Base-by-base conservation (phyloP, 1,284 basidiomycete species). In the Butyriboletus appendiculatus region DNA sequence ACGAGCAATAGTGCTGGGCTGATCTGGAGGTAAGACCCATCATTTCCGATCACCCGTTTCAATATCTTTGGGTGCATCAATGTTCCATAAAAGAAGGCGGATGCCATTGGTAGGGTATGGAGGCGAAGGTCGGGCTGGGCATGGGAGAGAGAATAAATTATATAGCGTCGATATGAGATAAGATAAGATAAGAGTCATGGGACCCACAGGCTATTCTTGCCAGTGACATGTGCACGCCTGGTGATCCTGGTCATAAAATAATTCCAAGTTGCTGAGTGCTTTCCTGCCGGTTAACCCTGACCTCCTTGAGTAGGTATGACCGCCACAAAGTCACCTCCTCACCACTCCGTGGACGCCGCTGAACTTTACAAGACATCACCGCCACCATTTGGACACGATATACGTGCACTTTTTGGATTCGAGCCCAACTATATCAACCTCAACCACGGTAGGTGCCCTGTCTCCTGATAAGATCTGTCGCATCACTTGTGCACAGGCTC, bases 21-120 rank as follows among this genome's bases (percentile, higher is more conserved):
- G 48, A 85, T 78, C 39, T 76, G 64, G 6, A 92, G 74, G 55
- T 81, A 74, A 10, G 73, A 63, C 11, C 82, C 83, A 48, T 82
- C 73, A 55, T 86, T 81, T 10, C 75, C 75, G 26, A 92, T 80
- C 10, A 91, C 88, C 18, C 82, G 75, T 53, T 72, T 76, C 37
- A 91, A 73, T 60, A 92, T 83, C 48, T 78, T 80, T 11, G 89
- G 88, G 58, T 90, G 86, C 76, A 89, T 83, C 26, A 92, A 72
- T 0, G 90, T 93, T 28, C 94, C 94, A 68, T 96, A 94, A 76
- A 94, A 94, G 73, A 96, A 95, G 5, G 89, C 89, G 54, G 76
- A 71, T 28, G 45, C 32, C 69, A 65, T 68, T 8, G 57, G 28
- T 45, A 40, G 33, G 20, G 32, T 48, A 37, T 46, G 48, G 37